Conservation (phyloP, 345 rosid genomes). For the Tarenaya hassleriana region DNA sequence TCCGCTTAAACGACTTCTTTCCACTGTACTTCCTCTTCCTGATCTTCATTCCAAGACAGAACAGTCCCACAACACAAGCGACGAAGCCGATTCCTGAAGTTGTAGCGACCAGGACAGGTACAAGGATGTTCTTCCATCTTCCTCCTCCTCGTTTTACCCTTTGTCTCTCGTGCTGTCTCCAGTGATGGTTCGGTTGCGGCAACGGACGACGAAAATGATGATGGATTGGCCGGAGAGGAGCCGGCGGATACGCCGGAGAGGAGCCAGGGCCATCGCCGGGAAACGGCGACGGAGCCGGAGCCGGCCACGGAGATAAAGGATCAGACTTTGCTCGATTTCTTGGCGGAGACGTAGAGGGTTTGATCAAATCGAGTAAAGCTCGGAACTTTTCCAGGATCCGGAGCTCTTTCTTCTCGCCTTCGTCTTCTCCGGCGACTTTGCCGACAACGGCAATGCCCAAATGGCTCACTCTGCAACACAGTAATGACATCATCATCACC, state of each 20-base stretch:
- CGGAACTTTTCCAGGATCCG: slow-evolving; percentile 51
- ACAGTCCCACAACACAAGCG: slow-evolving; percentile 43
- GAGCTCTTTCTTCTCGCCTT: slow-evolving; percentile 32
- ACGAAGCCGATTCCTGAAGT: slow-evolving; percentile 47
- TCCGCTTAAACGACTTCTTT: slow-evolving; percentile 28
- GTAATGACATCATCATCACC: slow-evolving; percentile 39
- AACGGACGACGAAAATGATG: slow-evolving; percentile 36
- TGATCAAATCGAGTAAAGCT: slow-evolving; percentile 58
- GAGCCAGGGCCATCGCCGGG: slow-evolving; percentile 28
- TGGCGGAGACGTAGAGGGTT: slow-evolving; percentile 19
- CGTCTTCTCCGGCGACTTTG: slow-evolving; percentile 51
- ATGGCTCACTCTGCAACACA: slow-evolving; percentile 27
- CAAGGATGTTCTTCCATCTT: slow-evolving; percentile 31
- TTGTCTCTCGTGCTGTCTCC: slow-evolving; percentile 25
- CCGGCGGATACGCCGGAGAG: slow-evolving; percentile 34
- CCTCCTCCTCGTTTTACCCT: slow-evolving; percentile 27
- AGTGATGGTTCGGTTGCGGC: slow-evolving; percentile 26
- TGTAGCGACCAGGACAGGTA: slow-evolving; percentile 48
- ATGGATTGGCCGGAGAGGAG: slow-evolving; percentile 31
- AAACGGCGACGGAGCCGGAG: slow-evolving; percentile 46
- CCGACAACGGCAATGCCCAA: slow-evolving; percentile 25
- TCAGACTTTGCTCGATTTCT: slow-evolving; percentile 24
- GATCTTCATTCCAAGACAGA: slow-evolving; percentile 44
- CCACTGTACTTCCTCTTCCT: slow-evolving; percentile 18
- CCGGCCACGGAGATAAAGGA: slow-evolving; percentile 43